Base-by-base conservation (phyloP, 202 grass and related monocot genomes). In the Eragrostis tef region DNA sequence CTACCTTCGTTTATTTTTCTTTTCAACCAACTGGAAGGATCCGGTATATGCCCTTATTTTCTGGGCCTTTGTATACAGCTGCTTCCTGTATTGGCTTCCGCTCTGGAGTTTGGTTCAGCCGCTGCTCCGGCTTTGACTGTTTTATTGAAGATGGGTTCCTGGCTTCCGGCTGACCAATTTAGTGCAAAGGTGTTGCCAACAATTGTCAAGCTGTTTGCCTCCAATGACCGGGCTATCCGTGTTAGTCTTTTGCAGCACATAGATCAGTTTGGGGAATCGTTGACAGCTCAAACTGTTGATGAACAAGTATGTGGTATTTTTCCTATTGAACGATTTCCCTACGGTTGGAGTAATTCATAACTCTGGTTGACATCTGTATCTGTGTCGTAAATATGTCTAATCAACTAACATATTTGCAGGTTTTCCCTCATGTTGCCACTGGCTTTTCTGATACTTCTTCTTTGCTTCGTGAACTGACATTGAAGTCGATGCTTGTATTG, bases 101-200 rank as follows among this genome's bases (percentile, higher is more conserved):
- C 97, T 80, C 87, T 99, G 48, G 97, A 99, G 86, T 99, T 99
- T 88, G 97, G 97, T 71, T 99, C 97, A 86, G 97, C 93, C 82
- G 97, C 90, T 86, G 97, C 97, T 67, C 93, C 93, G 72, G 97
- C 93, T 26, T 96, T 99, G 77, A 93, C 87, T 87, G 91, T 95
- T 71, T 81, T 99, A 56, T 88, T 99, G 73, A 99, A 96, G 79
- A 99, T 99, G 97, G 96, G 97, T 69, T 93, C 89, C 56, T 99
- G 93, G 97, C 97, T 99, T 87, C 86, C 92, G 39, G 53, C 86
- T 67, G 97, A 99, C 64, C 87, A 99, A 85, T 99, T 99, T 79
- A 96, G 80, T 89, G 5, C 77, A 43, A 99, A 99, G 93, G 97
- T 99, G 79, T 90, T 99, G 74, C 97, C 97, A 44, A 99, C 97